These are phyloP conservation scores for Aspergillus sparsus DNA, from an alignment of 495 filamentous ascomycete genomes.

Conservation along the genomic window DNA sequence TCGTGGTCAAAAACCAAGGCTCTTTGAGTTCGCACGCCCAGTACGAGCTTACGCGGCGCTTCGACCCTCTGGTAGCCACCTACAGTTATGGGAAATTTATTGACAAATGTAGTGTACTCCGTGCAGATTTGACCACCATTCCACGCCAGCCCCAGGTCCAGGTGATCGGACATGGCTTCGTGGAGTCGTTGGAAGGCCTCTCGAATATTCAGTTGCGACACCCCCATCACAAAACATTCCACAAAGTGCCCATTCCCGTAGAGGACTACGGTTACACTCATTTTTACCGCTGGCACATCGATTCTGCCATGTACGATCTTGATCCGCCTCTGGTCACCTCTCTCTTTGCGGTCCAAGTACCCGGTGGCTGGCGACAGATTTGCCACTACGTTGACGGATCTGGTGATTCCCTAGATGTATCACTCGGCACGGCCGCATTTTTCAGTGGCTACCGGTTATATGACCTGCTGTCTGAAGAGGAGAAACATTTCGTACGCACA, in stretches of 20 bases:
- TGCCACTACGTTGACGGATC: slow-evolving; percentile 69
- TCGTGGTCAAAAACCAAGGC: too few species aligned
- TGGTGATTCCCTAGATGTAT: slow-evolving; percentile 61
- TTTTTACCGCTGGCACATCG: slow-evolving; percentile 78
- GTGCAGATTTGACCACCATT: too few species aligned
- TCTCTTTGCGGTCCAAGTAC: slow-evolving; percentile 65
- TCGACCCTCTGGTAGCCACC: too few species aligned
- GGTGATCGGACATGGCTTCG: too few species aligned
- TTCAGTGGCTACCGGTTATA: slow-evolving; percentile 65
- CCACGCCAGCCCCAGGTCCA: too few species aligned
- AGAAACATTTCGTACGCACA: slow-evolving; percentile 62
- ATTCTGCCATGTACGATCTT: slow-evolving; percentile 72
- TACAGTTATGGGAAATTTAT: too few species aligned
- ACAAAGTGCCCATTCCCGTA: too few species aligned
- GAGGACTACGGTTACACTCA: slow-evolving; percentile 66
- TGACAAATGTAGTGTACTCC: too few species aligned
- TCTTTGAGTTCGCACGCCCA: too few species aligned
- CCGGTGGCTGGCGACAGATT: slow-evolving; percentile 60
- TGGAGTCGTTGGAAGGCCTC: too few species aligned
- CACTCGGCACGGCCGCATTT: slow-evolving; percentile 74
- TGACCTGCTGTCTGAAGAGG: slow-evolving; percentile 58
- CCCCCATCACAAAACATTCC: slow-evolving; percentile 73
- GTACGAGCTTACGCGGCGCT: too few species aligned
- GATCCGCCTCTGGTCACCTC: slow-evolving; percentile 69
- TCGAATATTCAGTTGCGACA: slow-evolving; percentile 60